A percentile compares a stretch with the other conserved stretches of the same genome.
phyloP scores from a whole-genome alignment of 1,284 basidiomycete genomes.

The Phellopilus nigrolimitatus region DNA sequence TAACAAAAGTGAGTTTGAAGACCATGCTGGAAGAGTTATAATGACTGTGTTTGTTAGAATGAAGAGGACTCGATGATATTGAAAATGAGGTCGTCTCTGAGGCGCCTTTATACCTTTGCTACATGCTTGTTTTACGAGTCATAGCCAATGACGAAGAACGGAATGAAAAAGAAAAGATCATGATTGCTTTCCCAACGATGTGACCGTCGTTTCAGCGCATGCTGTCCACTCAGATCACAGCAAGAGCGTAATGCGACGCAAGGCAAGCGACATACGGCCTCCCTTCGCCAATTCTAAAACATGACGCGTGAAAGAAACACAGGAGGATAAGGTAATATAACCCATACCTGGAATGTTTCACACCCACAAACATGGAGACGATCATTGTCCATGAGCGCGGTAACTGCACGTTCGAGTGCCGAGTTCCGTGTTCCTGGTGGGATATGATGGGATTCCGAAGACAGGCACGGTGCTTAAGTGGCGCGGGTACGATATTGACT shows the following conservation, averaged over 20 bases:
- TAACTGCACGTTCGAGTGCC: too few species aligned
- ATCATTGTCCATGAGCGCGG: neutral
- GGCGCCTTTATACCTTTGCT: slow-evolving; percentile 11
- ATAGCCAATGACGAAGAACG: neutral
- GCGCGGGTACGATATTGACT: too few species aligned
- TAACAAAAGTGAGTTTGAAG: slow-evolving; percentile 10
- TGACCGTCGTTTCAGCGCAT: neutral
- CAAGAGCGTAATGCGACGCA: neutral
- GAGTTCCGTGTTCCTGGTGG: neutral
- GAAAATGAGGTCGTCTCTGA: neutral
- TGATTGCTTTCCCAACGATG: slow-evolving; percentile 11
- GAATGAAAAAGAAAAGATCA: neutral
- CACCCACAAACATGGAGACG: slow-evolving; percentile 2
- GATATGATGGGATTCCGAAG: too few species aligned
- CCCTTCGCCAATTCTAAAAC: slow-evolving; percentile 3
- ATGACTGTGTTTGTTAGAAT: neutral
- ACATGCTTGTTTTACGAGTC: neutral
- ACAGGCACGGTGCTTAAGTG: too few species aligned
- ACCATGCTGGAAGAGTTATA: slow-evolving; percentile 13
- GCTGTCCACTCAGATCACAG: slow-evolving; percentile 4
- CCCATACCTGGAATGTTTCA: neutral
- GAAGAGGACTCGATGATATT: neutral
- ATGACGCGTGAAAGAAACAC: neutral
- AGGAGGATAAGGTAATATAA: neutral
- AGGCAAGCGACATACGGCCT: neutral